Base-by-base conservation (phyloP, 805 yeast genomes). In the Soucietia sequanensis region DNA sequence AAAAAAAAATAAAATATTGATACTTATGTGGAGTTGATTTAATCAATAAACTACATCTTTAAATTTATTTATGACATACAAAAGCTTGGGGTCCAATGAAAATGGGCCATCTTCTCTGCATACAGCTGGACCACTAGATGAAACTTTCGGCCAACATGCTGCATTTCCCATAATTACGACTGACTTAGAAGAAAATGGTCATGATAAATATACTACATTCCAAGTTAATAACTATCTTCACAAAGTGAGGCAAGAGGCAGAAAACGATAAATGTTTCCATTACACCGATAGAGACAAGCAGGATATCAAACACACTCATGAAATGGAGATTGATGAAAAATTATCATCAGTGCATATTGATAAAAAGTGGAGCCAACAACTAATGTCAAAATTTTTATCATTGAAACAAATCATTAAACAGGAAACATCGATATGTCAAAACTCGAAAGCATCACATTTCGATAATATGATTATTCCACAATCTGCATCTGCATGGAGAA, bases 221-320 rank as follows among this genome's bases (percentile, higher is more conserved):
- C 11, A 28, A 17, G 68, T 60, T 17, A 35, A 32, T 29, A 40
- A 35, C 27, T 65, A 65, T 34, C 40, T 66, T 25, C 37, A 28
- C 5, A 31, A 35, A 3, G 70, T 66, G 8, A 39, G 68, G 29
- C 30, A 44, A 5, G 69, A 65, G 35, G 68, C 69, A 6, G 52
- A 52, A 23, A 34, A 34, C 7, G 62, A 55, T 33, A 37, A 36
- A 6, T 31, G 38, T 7, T 46, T 54, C 4, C 34, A 44, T 31
- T 48, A 30, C 35, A 38, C 31, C 11, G 29, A 41, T 15, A 30
- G 39, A 26, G 33, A 20, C 9, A 24, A 13, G 10, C 31, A 19
- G 17, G 15, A 17, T 2, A n/a, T n/a, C n/a, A n/a, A n/a, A n/a
- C n/a, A n/a, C n/a, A n/a, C n/a, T n/a, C n/a, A n/a, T n/a, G n/a